Conservation (phyloP, 2,329 filamentous ascomycete genomes). For the Colletotrichum filicis region DNA sequence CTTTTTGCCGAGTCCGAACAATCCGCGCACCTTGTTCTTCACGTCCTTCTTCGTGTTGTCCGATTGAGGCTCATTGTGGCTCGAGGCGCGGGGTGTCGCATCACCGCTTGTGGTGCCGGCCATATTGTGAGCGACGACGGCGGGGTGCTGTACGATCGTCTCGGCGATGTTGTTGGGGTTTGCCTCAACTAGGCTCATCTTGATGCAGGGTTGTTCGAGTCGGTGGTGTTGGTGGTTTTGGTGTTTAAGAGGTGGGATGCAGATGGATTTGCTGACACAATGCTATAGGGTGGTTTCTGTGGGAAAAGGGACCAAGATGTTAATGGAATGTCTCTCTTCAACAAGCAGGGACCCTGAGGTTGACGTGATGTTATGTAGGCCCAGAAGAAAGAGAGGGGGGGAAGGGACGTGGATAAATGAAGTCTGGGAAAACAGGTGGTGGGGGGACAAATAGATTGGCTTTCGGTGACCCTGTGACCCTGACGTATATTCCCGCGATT, state of each 20-base stretch:
- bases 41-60: conserved; percentile 62
- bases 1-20: conserved; percentile 73
- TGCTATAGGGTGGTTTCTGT: neutral
- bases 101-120: conserved; percentile 43
- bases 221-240: neutral
- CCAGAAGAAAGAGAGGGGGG: conserved; percentile 15
- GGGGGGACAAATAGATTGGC: conserved; percentile 33
- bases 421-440: conserved; percentile 33
- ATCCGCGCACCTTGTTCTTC: conserved; percentile 63
- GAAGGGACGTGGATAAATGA: conserved; percentile 2
- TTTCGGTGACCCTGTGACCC: conserved; percentile 33
- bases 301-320: conserved; percentile 3
- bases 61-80: conserved; percentile 42
- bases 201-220: conserved; percentile 19
- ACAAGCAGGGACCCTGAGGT: conserved; percentile 25
- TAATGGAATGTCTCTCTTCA: conserved; percentile 12
- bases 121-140: conserved; percentile 42
- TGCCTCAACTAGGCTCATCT: conserved; percentile 42
- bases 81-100: conserved; percentile 46
- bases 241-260: neutral
- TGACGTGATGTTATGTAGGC: conserved; percentile 32
- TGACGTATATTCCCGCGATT: conserved; percentile 35
- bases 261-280: conserved; percentile 8
- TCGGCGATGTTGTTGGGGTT: conserved; percentile 41
- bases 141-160: conserved; percentile 40